A percentile compares a stretch with the other conserved stretches of the same genome.
phyloP scores from a whole-genome alignment of 140 eudicot genomes.

The Stevia rebaudiana region DNA sequence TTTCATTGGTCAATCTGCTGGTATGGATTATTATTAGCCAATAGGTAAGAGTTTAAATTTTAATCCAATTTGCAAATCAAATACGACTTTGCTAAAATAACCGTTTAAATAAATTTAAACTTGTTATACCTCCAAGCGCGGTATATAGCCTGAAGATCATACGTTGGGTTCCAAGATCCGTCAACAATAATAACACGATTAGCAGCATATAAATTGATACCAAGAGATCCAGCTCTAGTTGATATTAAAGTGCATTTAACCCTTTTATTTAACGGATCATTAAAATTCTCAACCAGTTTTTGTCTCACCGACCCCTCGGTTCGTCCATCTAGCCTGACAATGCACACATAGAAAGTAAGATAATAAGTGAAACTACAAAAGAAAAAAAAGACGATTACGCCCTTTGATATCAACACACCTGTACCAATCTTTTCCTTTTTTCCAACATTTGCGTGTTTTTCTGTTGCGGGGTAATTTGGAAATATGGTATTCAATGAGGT shows the following conservation, averaged over 20 bases:
- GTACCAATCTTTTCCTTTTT: conserved; percentile 93
- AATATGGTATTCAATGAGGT: conserved; percentile 70
- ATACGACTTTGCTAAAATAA: too few species aligned
- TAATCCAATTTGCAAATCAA: too few species aligned
- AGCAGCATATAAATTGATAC: conserved; percentile 93
- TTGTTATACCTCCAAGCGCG: conserved; percentile 90
- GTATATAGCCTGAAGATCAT: conserved; percentile 96
- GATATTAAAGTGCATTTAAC: conserved; percentile 90
- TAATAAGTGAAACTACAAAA: too few species aligned
- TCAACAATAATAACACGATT: conserved; percentile 93
- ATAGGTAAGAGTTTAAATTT: too few species aligned
- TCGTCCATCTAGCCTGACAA: conserved; percentile 90
- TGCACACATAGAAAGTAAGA: neutral
- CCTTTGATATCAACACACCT: conserved; percentile 47
- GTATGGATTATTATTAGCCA: too few species aligned
- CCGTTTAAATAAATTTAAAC: neutral
- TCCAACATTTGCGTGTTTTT: conserved; percentile 70
- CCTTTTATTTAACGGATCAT: conserved; percentile 68
- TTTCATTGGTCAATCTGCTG: too few species aligned
- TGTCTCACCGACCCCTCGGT: conserved; percentile 87
- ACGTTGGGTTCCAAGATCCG: conserved; percentile 98
- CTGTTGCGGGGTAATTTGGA: conserved; percentile 59
- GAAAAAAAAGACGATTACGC: conserved; percentile 4
- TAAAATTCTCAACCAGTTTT: conserved; percentile 80
- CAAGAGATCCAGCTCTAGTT: conserved; percentile 92